A percentile compares a stretch with the other conserved stretches of the same genome.
Conservation (phyloP, 441 rosid species). For the Pelargonium australe region DNA sequence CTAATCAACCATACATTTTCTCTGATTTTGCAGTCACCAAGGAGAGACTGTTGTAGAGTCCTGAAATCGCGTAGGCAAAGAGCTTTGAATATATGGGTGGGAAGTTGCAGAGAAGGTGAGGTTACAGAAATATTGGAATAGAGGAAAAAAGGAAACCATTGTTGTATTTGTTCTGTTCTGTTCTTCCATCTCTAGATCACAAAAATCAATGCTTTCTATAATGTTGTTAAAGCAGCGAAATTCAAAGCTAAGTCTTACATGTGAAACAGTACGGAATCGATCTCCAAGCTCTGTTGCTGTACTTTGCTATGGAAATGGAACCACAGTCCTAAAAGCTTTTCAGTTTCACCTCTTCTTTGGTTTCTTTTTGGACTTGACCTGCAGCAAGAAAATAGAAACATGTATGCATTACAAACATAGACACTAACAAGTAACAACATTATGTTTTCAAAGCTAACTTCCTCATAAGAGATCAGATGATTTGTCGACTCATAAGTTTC, state of each 20-base stretch:
- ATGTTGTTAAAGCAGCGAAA: too few relatives aligned
- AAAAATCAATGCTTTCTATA: too few relatives aligned
- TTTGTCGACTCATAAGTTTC: conserved; percentile 5
- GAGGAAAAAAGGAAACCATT: background rate
- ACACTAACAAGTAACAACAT: conserved; percentile 4
- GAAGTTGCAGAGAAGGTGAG: conserved; percentile 60
- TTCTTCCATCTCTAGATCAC: background rate
- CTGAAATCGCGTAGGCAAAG: conserved; percentile 46
- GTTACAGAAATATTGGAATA: conserved; percentile 33
- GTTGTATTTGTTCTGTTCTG: background rate
- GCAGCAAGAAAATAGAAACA: background rate
- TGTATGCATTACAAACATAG: background rate
- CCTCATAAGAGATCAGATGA: conserved; percentile 3
- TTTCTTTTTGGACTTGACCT: background rate
- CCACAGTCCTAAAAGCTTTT: background rate
- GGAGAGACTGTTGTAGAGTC: conserved; percentile 78
- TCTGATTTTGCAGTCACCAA: conserved; percentile 54
- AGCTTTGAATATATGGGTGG: conserved; percentile 58
- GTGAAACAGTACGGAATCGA: too few relatives aligned
- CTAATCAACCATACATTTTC: background rate
- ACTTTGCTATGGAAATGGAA: background rate
- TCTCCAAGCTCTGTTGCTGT: background rate
- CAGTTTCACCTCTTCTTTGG: background rate
- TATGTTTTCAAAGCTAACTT: background rate
- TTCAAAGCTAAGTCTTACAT: too few relatives aligned